These are phyloP conservation scores for Crithidia mellificae DNA, from an alignment of 208 protist species.

Conservation along the genomic window DNA sequence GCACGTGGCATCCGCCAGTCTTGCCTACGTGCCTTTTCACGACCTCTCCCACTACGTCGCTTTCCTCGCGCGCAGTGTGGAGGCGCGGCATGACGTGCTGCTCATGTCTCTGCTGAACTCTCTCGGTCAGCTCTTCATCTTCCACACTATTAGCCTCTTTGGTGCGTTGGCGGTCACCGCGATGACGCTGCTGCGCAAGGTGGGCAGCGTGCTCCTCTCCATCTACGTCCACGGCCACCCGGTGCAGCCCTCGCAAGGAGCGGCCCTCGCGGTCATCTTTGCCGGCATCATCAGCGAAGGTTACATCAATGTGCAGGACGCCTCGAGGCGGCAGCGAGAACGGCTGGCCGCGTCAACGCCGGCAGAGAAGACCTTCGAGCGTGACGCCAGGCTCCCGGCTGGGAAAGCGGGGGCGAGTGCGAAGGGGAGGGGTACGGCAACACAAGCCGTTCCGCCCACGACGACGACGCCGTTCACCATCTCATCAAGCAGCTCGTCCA, in stretches of 20 bases:
- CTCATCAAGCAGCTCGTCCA: constrained; percentile 8
- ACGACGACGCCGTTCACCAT: neutral
- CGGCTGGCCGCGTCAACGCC: too few species aligned
- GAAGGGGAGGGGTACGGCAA: too few species aligned
- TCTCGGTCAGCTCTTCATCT: constrained; percentile 82
- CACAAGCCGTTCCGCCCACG: too few species aligned
- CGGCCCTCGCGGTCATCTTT: constrained; percentile 55
- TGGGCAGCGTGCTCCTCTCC: constrained; percentile 75
- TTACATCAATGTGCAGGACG: constrained; percentile 40
- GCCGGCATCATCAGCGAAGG: constrained; percentile 63
- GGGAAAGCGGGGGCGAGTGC: too few species aligned
- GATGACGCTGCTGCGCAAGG: constrained; percentile 84
- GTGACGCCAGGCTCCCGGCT: too few species aligned
- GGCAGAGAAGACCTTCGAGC: too few species aligned
- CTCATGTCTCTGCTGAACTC: constrained; percentile 72
- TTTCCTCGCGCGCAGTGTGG: constrained; percentile 59
- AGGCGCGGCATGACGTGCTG: constrained; percentile 58
- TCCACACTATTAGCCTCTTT: constrained; percentile 77
- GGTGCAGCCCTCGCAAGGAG: constrained; percentile 55
- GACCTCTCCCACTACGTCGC: constrained; percentile 49
- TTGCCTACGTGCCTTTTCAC: constrained; percentile 44
- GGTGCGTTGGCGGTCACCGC: constrained; percentile 75
- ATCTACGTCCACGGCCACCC: constrained; percentile 72
- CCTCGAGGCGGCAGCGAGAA: constrained; percentile 14
- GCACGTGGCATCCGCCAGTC: constrained; percentile 5